phyloP scores from a whole-genome alignment of 1,284 basidiomycete genomes.

The Pseudozyma thailandica region DNA sequence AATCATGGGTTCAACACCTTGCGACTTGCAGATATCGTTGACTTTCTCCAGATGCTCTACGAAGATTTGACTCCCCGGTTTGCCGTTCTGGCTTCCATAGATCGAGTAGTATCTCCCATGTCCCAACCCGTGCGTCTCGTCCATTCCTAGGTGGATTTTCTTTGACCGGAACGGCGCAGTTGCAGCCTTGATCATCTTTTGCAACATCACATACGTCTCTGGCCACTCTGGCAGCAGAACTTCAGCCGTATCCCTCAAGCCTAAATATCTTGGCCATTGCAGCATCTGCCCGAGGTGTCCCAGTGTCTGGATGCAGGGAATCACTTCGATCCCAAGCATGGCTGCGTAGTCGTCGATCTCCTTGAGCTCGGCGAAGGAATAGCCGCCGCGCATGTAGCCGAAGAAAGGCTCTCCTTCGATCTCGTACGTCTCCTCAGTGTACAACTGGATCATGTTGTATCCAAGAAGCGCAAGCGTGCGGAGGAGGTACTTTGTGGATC shows the following conservation, averaged over 20 bases:
- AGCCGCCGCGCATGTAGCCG: conserved; percentile 66
- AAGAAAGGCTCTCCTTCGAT: conserved; percentile 69
- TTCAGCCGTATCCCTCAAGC: conserved; percentile 67
- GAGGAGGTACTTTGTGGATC: conserved; percentile 60
- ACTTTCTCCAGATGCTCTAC: conserved; percentile 62
- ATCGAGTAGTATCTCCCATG: conserved; percentile 68
- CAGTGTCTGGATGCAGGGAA: conserved; percentile 68
- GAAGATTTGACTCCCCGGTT: conserved; percentile 63
- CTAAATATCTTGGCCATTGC: conserved; percentile 68
- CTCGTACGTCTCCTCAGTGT: conserved; percentile 68
- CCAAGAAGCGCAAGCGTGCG: conserved; percentile 66
- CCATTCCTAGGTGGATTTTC: conserved; percentile 58
- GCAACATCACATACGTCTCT: conserved; percentile 67
- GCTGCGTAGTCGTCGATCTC: conserved; percentile 68
- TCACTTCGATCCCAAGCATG: conserved; percentile 55
- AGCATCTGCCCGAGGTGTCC: conserved; percentile 69
- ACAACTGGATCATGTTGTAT: conserved; percentile 66
- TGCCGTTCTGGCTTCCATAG: conserved; percentile 62
- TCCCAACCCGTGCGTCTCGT: conserved; percentile 67
- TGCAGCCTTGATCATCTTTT: conserved; percentile 62
- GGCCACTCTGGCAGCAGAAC: conserved; percentile 66
- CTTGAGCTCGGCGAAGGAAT: conserved; percentile 56
- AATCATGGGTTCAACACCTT: conserved; percentile 67
- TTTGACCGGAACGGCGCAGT: conserved; percentile 65
- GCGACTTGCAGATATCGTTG: conserved; percentile 60